Evolutionary conservation across 768 basidiomycete genomes (phyloP), one percentile per base, ranked within the genome.

Genomic region (Auricularia sp.): DNA sequence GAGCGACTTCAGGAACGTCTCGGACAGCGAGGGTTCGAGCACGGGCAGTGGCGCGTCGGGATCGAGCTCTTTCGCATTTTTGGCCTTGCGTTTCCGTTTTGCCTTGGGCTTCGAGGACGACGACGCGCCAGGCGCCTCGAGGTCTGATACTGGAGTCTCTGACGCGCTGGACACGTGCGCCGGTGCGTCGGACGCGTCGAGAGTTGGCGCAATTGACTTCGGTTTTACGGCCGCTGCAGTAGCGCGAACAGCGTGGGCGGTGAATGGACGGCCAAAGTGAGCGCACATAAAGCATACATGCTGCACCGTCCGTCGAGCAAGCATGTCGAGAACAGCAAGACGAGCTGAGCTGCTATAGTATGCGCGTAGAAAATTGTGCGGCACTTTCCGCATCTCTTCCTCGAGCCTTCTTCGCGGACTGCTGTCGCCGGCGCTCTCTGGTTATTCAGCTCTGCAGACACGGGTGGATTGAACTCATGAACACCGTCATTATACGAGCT

Each of bases 261-360:
- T 59, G 56, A 59, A n/a, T 33, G 21, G 29, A 29, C 56, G 56
- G 11, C 56, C 56, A 18, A 35, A 14, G 56, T 59, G 56, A 8
- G 56, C 56, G 18, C 56, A 59, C 56, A 59, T 59, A 29, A 59
- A 59, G 56, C 56, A 59, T 14, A 59, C 56, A 59, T 59, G 56
- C 34, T 59, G 56, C 18, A 59, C 16, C 24, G 29, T 14, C 29
- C 56, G 56, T 59, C 56, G 33, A 10, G 24, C 24, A 7, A 59
- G 34, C 56, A 59, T 59, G 47, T 14, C 21, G 47, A 16, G 10
- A 6, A 18, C 47, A 6, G 47, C 21, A 51, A 29, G 29, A 29
- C 29, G 29, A 29, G 29, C 29, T 29, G 2, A 29, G 47, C 47
- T 51, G 39, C 39, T 42, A 42, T 29, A 29, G 29, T 29, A 29